phyloP scores from a whole-genome alignment of 2,329 filamentous ascomycete species.

The Neofusicoccum ribis region DNA sequence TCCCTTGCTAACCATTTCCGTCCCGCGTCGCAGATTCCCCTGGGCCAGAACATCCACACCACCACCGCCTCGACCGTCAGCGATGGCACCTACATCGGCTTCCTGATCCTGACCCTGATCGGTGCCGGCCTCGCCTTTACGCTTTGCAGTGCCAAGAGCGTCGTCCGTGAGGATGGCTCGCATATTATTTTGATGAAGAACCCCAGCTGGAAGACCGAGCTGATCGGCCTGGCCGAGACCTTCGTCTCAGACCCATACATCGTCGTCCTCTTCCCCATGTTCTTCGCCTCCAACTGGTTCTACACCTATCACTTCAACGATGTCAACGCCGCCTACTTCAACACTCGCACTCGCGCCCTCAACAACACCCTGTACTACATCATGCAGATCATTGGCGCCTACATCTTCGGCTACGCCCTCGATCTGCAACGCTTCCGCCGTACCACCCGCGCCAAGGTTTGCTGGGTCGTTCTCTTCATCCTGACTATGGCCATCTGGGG shows the following conservation, averaged over 20 bases:
- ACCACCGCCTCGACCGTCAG: conserved; percentile 54
- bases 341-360: conserved; percentile 71
- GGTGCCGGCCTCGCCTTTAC: conserved; percentile 70
- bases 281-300: conserved; percentile 78
- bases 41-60: conserved; percentile 69
- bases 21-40: conserved; percentile 57
- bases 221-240: conserved; percentile 74
- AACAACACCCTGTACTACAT: conserved; percentile 80
- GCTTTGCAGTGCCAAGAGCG: conserved; percentile 69
- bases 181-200: conserved; percentile 86
- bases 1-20: conserved; percentile 18
- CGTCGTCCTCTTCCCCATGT: conserved; percentile 74
- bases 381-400: conserved; percentile 75
- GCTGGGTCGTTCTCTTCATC: conserved; percentile 62
- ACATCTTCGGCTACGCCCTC: conserved; percentile 70
- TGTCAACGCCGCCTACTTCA: conserved; percentile 70
- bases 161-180: conserved; percentile 75
- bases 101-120: conserved; percentile 77
- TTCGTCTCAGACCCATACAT: conserved; percentile 71
- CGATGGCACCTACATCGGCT: conserved; percentile 84
- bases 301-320: conserved; percentile 78
- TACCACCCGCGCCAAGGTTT: conserved; percentile 65
- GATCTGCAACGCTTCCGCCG: conserved; percentile 62
- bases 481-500: conserved; percentile 81
- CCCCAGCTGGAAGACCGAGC: conserved; percentile 79